Conservation (phyloP, 78 protist genomes). For the Isochrysis galbana region DNA sequence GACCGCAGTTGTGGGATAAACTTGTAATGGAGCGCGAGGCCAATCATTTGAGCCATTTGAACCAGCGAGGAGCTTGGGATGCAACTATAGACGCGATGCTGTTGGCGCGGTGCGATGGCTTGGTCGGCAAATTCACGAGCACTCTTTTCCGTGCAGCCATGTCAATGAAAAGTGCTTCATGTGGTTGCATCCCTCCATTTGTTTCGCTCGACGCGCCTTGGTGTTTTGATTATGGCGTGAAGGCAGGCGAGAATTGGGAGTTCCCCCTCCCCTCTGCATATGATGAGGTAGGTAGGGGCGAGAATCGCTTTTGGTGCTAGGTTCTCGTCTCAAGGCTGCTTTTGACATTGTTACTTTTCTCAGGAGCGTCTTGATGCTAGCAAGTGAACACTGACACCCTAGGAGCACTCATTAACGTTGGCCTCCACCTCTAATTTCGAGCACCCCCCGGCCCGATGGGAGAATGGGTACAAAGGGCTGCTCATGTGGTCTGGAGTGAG, state of each 20-base stretch:
- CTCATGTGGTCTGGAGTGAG: too few species aligned
- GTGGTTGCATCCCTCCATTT: neutral
- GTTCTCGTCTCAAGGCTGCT: neutral
- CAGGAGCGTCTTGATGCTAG: too few species aligned
- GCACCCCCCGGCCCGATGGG: too few species aligned
- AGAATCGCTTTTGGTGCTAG: neutral
- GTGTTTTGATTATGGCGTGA: constrained; percentile 18
- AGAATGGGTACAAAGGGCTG: too few species aligned
- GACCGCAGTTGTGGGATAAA: neutral
- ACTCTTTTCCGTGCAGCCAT: neutral
- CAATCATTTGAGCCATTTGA: too few species aligned
- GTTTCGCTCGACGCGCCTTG: constrained; percentile 22
- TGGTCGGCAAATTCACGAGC: constrained; percentile 35
- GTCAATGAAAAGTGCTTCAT: neutral
- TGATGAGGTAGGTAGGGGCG: neutral
- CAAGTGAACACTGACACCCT: too few species aligned
- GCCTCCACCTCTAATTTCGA: too few species aligned
- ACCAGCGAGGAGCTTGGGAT: neutral
- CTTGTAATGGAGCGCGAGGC: neutral
- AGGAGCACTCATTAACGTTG: too few species aligned
- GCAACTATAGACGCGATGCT: neutral
- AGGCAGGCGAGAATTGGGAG: neutral
- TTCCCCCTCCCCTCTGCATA: neutral
- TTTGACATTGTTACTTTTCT: too few species aligned
- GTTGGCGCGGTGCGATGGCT: neutral